phyloP scores from a whole-genome alignment of 768 basidiomycete genomes.

The Calocybe gangraenosa region DNA sequence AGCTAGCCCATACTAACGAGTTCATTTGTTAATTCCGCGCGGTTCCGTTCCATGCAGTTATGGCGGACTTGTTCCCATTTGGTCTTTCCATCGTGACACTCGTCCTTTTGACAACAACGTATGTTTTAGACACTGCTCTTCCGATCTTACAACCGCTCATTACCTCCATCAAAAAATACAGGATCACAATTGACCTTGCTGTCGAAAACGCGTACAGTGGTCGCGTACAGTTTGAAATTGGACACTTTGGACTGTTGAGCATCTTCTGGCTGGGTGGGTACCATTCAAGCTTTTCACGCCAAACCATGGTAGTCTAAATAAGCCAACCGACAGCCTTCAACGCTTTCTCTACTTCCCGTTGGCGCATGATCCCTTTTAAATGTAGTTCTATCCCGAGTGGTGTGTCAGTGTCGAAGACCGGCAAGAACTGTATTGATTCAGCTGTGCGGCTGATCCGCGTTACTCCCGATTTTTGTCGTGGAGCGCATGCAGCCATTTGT shows the following conservation, averaged over 20 bases:
- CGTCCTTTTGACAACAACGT: constrained; percentile 39
- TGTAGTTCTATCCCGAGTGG: constrained; percentile 47
- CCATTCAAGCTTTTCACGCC: not conserved
- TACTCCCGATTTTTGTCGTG: no score
- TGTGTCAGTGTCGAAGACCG: constrained; percentile 18
- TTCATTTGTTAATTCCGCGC: no score
- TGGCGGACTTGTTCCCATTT: constrained; percentile 59
- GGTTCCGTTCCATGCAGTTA: constrained; percentile 33
- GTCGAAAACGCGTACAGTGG: constrained; percentile 38
- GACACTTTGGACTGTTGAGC: constrained; percentile 37
- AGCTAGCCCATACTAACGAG: not conserved
- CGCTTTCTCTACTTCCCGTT: constrained; percentile 57
- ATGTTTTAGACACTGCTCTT: constrained; percentile 12
- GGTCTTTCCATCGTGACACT: constrained; percentile 52
- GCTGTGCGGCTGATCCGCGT: no score
- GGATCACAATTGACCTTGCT: constrained; percentile 39
- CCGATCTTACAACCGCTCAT: not conserved
- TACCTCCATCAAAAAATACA: constrained; percentile 16
- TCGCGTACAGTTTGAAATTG: constrained; percentile 45
- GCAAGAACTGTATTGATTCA: not conserved
- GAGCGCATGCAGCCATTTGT: no score
- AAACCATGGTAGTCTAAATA: no score
- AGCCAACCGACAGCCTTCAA: constrained; percentile 56
- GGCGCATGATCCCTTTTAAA: constrained; percentile 41
- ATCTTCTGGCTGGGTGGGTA: constrained; percentile 55